Conservation (phyloP, 2,329 filamentous ascomycete species). For the Talaromyces albobiverticillius region DNA sequence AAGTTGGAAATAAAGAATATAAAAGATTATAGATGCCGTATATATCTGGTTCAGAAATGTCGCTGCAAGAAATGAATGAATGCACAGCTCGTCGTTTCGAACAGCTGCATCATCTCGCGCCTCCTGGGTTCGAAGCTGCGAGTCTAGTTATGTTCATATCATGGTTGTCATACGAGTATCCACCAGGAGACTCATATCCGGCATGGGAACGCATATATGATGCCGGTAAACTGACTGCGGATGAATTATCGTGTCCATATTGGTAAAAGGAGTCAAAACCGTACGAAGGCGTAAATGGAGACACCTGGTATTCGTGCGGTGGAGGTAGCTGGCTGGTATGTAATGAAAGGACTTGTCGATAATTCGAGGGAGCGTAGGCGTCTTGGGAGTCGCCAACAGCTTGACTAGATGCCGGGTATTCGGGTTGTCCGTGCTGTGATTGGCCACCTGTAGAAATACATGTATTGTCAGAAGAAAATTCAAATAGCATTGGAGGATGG, state of each 20-base stretch:
- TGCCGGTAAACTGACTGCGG: constrained; percentile 34
- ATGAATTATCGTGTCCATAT: constrained; percentile 32
- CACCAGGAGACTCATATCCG: constrained; percentile 17
- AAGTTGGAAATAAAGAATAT: background rate
- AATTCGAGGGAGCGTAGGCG: constrained; percentile 26
- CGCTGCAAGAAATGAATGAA: background rate
- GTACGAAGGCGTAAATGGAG: constrained; percentile 13
- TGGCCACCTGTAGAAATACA: constrained; percentile 23
- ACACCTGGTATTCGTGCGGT: constrained; percentile 32
- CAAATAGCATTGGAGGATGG: background rate
- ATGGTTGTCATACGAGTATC: constrained; percentile 5
- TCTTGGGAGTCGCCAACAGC: constrained; percentile 19
- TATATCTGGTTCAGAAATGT: background rate
- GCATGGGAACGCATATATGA: constrained; percentile 31
- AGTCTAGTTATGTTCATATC: constrained; percentile 10
- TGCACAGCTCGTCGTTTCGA: background rate
- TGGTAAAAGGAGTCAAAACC: constrained; percentile 19
- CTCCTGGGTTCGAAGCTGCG: background rate
- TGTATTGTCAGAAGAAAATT: background rate
- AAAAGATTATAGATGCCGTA: background rate
- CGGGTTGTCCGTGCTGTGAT: constrained; percentile 26
- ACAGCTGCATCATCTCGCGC: background rate
- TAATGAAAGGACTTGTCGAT: constrained; percentile 27
- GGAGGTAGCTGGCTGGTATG: constrained; percentile 32
- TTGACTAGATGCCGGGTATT: constrained; percentile 27